These are phyloP conservation scores for Pelargonium exstipulatum DNA, from an alignment of 441 rosid genomes.

Conservation along the genomic window DNA sequence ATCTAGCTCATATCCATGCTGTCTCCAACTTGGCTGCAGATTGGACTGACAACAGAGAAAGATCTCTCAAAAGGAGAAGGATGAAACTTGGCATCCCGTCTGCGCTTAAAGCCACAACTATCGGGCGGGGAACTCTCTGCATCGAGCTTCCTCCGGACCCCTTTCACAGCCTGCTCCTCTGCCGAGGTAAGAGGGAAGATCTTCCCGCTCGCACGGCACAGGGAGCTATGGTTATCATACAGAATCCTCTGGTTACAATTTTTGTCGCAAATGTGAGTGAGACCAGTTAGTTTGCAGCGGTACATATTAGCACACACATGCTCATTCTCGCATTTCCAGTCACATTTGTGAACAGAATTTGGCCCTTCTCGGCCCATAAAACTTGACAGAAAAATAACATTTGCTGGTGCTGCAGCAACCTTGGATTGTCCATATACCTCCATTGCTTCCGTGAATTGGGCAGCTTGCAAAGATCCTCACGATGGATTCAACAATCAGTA, in stretches of 20 bases:
- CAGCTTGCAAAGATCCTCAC: neutral
- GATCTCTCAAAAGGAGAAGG: constrained; percentile 95
- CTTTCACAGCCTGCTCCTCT: constrained; percentile 89
- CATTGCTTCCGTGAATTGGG: constrained; percentile 36
- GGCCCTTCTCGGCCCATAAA: constrained; percentile 80
- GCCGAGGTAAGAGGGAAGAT: constrained; percentile 61
- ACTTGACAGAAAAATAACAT: constrained; percentile 76
- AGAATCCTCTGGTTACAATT: constrained; percentile 93
- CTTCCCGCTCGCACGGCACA: constrained; percentile 79
- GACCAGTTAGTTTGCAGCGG: constrained; percentile 79
- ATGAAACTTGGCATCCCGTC: constrained; percentile 58
- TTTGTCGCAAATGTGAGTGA: constrained; percentile 96
- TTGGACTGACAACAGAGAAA: constrained; percentile 75
- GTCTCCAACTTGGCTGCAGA: constrained; percentile 86
- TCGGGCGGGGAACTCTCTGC: constrained; percentile 60
- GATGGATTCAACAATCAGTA: neutral
- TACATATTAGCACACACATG: constrained; percentile 84
- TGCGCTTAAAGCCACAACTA: constrained; percentile 74
- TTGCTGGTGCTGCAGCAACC: constrained; percentile 48
- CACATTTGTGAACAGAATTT: constrained; percentile 64
- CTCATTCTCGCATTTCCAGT: constrained; percentile 85
- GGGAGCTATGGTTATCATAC: constrained; percentile 84
- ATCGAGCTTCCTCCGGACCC: constrained; percentile 88
- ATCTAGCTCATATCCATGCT: constrained; percentile 92
- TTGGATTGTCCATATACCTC: constrained; percentile 70